A percentile compares a stretch with the other conserved stretches of the same genome.
Evolutionary conservation across 768 basidiomycete genomes (phyloP).

Genomic region (Leccinum sublutescens): DNA sequence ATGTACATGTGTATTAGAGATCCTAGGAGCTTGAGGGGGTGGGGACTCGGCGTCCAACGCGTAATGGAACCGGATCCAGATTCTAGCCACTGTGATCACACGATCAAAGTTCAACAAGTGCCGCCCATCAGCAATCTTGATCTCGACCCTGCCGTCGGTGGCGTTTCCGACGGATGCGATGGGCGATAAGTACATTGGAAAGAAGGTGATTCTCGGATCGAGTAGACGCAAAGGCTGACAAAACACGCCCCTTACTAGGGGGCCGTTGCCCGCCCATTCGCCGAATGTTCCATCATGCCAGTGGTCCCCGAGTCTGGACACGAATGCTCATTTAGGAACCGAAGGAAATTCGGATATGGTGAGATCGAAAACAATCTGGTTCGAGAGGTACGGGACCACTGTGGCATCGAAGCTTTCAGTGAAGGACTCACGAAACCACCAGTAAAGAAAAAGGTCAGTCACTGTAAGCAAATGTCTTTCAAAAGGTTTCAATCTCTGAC

Average conservation of each 20-base stretch:
- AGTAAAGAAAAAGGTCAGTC: too few relatives aligned
- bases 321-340: too few relatives aligned
- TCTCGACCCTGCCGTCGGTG: constrained; percentile 31
- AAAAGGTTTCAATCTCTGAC: too few relatives aligned
- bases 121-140: constrained; percentile 50
- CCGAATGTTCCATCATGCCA: too few relatives aligned
- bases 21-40: background rate
- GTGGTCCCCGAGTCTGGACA: too few relatives aligned
- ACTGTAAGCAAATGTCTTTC: too few relatives aligned
- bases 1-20: too few relatives aligned
- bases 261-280: constrained; percentile 73
- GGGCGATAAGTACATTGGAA: constrained; percentile 59
- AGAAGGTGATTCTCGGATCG: constrained; percentile 47
- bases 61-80: constrained; percentile 46
- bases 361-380: too few relatives aligned
- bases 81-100: constrained; percentile 61
- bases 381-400: too few relatives aligned
- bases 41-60: constrained; percentile 46
- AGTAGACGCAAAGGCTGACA: constrained; percentile 60
- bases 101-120: constrained; percentile 54
- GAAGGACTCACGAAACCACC: too few relatives aligned
- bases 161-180: constrained; percentile 44
- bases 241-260: constrained; percentile 54
- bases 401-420: too few relatives aligned
- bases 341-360: too few relatives aligned